Evolutionary conservation across 768 basidiomycete genomes (phyloP).

Genomic region (Amanita fuliginea): DNA sequence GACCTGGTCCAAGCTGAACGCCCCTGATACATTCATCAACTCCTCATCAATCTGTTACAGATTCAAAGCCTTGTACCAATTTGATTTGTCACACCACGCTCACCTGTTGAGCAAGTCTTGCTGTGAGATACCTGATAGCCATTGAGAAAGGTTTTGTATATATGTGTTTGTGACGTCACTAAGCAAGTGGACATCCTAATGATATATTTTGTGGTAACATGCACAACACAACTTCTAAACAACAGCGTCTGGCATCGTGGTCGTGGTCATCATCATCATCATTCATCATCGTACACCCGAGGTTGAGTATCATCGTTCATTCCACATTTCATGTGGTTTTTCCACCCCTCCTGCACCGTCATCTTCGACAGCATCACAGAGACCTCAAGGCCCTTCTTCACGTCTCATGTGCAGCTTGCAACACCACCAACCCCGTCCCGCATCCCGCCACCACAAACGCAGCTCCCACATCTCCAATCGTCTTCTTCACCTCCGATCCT

Average conservation of each 20-base stretch:
- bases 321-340: too few relatives aligned
- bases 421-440: constrained; percentile 51
- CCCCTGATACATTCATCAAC: constrained; percentile 79
- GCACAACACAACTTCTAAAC: too few relatives aligned
- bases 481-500: constrained; percentile 60
- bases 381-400: neutral
- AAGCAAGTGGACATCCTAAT: too few relatives aligned
- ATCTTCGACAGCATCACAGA: too few relatives aligned
- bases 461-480: constrained; percentile 77
- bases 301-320: too few relatives aligned
- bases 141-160: constrained; percentile 16
- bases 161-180: too few relatives aligned
- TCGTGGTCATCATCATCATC: too few relatives aligned
- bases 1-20: constrained; percentile 78
- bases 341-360: too few relatives aligned
- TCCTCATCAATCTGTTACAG: constrained; percentile 80
- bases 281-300: too few relatives aligned
- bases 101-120: constrained; percentile 71
- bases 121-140: constrained; percentile 56
- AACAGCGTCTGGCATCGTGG: too few relatives aligned
- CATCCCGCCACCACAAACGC: constrained; percentile 58
- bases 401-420: constrained; percentile 39
- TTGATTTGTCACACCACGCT: constrained; percentile 6
- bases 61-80: neutral
- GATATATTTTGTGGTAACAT: too few relatives aligned